These are phyloP conservation scores for Bonia amplexicaulis DNA, from an alignment of 176 grass and related monocot species.

Conservation along the genomic window DNA sequence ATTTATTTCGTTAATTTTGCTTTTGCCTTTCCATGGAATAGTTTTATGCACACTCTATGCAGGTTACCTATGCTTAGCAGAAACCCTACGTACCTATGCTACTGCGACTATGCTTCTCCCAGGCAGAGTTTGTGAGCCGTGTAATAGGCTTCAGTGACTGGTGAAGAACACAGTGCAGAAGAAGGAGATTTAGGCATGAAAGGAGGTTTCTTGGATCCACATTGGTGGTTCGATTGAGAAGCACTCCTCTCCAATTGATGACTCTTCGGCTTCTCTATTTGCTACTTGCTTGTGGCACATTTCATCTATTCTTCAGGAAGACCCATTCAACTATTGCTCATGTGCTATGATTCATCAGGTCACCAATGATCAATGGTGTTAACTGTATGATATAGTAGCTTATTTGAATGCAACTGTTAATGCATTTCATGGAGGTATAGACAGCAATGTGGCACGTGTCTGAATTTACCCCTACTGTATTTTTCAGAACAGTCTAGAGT, in stretches of 20 bases:
- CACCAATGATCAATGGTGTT: conserved; percentile 5
- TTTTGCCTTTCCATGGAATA: too few relatives aligned
- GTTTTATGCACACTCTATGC: too few relatives aligned
- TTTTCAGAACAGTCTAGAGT: background rate
- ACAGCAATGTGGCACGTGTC: background rate
- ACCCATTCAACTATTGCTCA: background rate
- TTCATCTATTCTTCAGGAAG: conserved; percentile 3
- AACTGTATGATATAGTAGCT: background rate
- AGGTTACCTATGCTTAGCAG: too few relatives aligned
- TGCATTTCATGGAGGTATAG: background rate
- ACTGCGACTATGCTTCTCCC: too few relatives aligned
- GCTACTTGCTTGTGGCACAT: conserved; percentile 18
- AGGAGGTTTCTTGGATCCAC: conserved; percentile 25
- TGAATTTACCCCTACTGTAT: background rate
- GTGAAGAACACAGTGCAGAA: background rate
- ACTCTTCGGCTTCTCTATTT: conserved; percentile 6
- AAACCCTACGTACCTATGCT: too few relatives aligned
- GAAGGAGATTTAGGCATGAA: conserved; percentile 8
- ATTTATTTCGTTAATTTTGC: too few relatives aligned
- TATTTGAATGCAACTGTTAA: background rate
- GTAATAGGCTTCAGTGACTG: background rate
- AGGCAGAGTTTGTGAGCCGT: too few relatives aligned
- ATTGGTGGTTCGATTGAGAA: conserved; percentile 45
- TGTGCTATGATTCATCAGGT: conserved; percentile 31
- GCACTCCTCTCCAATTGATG: conserved; percentile 50